Evolutionary conservation across 768 basidiomycete species (phyloP).

Genomic region (Rossbeevera mucosa): DNA sequence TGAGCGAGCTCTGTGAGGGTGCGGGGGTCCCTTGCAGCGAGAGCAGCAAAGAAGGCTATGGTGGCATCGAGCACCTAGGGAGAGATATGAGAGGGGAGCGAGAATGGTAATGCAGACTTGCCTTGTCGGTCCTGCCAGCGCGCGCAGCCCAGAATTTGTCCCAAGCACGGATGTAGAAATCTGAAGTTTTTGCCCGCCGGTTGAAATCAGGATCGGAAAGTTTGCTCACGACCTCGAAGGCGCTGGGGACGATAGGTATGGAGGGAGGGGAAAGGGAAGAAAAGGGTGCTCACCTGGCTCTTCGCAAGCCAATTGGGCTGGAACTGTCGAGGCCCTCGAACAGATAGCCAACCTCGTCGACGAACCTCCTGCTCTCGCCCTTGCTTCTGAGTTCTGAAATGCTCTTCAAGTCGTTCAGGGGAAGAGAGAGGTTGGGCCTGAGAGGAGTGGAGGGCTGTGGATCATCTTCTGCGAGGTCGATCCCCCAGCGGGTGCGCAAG

Average conservation of each 20-base stretch:
- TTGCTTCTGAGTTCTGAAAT: constrained; percentile 78
- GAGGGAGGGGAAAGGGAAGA: neutral
- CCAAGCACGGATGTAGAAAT: constrained; percentile 69
- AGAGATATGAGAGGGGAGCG: neutral
- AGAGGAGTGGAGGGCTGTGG: constrained; percentile 33
- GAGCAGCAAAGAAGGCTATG: constrained; percentile 54
- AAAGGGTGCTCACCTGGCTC: constrained; percentile 52
- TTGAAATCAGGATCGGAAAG: constrained; percentile 69
- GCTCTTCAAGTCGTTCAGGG: constrained; percentile 70
- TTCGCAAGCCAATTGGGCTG: constrained; percentile 50
- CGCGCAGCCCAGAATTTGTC: constrained; percentile 56
- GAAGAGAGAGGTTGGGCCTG: constrained; percentile 28
- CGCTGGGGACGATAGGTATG: constrained; percentile 39
- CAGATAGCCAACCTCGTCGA: constrained; percentile 82
- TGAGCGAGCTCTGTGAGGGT: constrained; percentile 53
- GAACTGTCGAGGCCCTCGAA: constrained; percentile 69
- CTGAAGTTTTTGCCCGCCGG: constrained; percentile 74
- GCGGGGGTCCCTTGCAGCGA: constrained; percentile 56
- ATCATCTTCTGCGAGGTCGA: constrained; percentile 76
- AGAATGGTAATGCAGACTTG: constrained; percentile 17
- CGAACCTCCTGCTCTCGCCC: constrained; percentile 73
- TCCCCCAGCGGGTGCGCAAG: constrained; percentile 73
- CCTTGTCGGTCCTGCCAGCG: constrained; percentile 59
- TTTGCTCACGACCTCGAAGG: constrained; percentile 71
- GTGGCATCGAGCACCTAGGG: constrained; percentile 60